phyloP scores from a whole-genome alignment of 352 stramenopile species.

The Pythium vanterpoolii region DNA sequence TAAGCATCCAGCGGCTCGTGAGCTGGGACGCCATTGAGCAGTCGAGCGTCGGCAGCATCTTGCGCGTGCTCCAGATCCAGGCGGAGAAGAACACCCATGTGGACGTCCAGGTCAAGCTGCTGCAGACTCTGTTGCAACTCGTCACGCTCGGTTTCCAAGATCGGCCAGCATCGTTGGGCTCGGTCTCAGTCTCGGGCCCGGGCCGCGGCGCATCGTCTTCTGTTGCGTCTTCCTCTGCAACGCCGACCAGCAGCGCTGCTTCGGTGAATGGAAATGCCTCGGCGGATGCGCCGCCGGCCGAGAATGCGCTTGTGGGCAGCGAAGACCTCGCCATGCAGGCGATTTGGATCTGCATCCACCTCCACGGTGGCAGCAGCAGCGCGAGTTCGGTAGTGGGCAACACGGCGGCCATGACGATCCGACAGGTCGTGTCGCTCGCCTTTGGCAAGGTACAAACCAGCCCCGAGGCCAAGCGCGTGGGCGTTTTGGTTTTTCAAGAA shows the following conservation, averaged over 20 bases:
- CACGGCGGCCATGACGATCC: slow-evolving; percentile 85
- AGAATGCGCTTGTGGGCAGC: slow-evolving; percentile 66
- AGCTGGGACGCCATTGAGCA: slow-evolving; percentile 94
- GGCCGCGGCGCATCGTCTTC: background rate
- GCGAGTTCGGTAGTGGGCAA: slow-evolving; percentile 81
- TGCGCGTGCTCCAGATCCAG: slow-evolving; percentile 95
- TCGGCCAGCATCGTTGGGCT: slow-evolving; percentile 25
- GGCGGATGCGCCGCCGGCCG: background rate
- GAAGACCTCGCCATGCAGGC: slow-evolving; percentile 86
- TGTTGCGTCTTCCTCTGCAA: background rate
- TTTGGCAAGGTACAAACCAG: slow-evolving; percentile 80
- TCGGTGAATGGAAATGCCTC: background rate
- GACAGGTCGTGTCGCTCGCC: slow-evolving; percentile 82
- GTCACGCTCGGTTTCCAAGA: slow-evolving; percentile 81
- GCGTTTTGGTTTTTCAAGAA: slow-evolving; percentile 85
- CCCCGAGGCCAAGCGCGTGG: slow-evolving; percentile 67
- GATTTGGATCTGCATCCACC: slow-evolving; percentile 85
- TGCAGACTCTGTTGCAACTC: slow-evolving; percentile 87
- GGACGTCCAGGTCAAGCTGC: slow-evolving; percentile 86
- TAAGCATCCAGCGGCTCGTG: slow-evolving; percentile 94
- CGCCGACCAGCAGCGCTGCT: background rate
- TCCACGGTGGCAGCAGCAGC: slow-evolving; percentile 69
- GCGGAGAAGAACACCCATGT: slow-evolving; percentile 82
- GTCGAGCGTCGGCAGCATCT: slow-evolving; percentile 93
- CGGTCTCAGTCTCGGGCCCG: background rate